Percentiles rank a stretch among this genome's conserved stretches.
Evolutionary conservation across 1,284 basidiomycete genomes (phyloP).

Genomic region (Malassezia obtusa): DNA sequence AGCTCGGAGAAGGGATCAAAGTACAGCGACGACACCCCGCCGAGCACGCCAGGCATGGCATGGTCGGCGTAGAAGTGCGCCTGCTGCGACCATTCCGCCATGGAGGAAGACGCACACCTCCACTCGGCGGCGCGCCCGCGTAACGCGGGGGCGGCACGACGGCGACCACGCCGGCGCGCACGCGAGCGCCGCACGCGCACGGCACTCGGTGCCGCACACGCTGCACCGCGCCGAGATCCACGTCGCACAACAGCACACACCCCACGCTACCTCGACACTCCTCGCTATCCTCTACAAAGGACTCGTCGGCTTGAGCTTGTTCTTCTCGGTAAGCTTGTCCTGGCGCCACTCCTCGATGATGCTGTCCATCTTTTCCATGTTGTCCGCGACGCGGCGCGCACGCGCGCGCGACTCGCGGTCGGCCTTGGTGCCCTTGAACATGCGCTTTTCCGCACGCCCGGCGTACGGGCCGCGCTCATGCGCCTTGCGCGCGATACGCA

Average conservation of each 20-base stretch:
- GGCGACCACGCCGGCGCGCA: too few species aligned
- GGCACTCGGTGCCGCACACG: too few species aligned
- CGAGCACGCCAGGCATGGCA: conserved; percentile 30
- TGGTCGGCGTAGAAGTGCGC: conserved; percentile 33
- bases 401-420: conserved; percentile 20
- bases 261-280: background rate
- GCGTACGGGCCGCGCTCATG: conserved; percentile 24
- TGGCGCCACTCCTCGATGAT: conserved; percentile 26
- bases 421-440: conserved; percentile 30
- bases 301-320: conserved; percentile 10
- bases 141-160: background rate
- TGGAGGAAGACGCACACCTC: conserved; percentile 12
- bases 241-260: too few species aligned
- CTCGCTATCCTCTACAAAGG: conserved; percentile 8
- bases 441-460: conserved; percentile 19
- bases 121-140: background rate
- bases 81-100: conserved; percentile 42
- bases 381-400: conserved; percentile 11
- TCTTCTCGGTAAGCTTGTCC: conserved; percentile 10
- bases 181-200: too few species aligned
- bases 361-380: conserved; percentile 20
- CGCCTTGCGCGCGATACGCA: conserved; percentile 13
- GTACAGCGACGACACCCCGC: conserved; percentile 52
- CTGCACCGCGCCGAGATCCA: too few species aligned
- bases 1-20: conserved; percentile 85